A percentile compares a stretch with the other conserved stretches of the same genome.
phyloP scores from a whole-genome alignment of 2,329 filamentous ascomycete genomes.

The Rhynchosporium graminicola region DNA sequence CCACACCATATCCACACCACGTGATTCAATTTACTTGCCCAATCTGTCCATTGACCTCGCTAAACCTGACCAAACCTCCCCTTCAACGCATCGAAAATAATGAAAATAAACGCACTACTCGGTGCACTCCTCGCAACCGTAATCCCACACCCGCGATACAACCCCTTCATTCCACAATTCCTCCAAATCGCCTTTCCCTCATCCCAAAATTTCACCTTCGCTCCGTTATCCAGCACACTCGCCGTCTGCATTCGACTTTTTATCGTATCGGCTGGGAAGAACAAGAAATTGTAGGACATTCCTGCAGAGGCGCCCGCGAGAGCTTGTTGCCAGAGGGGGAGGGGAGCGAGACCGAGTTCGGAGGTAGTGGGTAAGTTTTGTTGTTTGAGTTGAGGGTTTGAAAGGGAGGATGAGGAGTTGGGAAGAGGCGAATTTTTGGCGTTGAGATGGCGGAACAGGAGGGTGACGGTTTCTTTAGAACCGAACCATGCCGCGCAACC shows the following conservation, averaged over 20 bases:
- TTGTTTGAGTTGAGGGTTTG: constrained; percentile 2
- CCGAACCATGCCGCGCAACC: constrained; percentile 96
- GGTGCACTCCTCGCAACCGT: constrained; percentile 86
- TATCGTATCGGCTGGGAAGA: constrained; percentile 96
- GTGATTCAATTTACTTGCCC: too few species aligned
- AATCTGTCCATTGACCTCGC: too few species aligned
- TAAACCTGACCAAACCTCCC: constrained; percentile 50
- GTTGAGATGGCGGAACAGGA: constrained; percentile 46
- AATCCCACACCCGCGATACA: constrained; percentile 94
- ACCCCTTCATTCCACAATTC: constrained; percentile 76
- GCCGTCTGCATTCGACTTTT: constrained; percentile 96
- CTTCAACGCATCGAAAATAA: constrained; percentile 87
- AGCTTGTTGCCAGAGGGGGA: constrained; percentile 86
- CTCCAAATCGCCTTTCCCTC: constrained; percentile 77
- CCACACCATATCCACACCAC: too few species aligned
- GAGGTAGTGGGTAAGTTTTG: constrained; percentile 21
- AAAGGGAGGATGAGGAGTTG: neutral
- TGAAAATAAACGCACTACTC: constrained; percentile 98
- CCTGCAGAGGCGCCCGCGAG: constrained; percentile 84
- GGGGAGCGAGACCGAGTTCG: constrained; percentile 47
- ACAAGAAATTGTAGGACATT: constrained; percentile 93
- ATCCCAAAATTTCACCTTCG: constrained; percentile 66
- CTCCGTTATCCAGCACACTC: constrained; percentile 53
- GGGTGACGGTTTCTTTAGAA: constrained; percentile 76
- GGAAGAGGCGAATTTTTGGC: constrained; percentile 40